These are phyloP conservation scores for Metschnikowia arizonensis DNA, from an alignment of 805 yeast species.

Conservation along the genomic window DNA sequence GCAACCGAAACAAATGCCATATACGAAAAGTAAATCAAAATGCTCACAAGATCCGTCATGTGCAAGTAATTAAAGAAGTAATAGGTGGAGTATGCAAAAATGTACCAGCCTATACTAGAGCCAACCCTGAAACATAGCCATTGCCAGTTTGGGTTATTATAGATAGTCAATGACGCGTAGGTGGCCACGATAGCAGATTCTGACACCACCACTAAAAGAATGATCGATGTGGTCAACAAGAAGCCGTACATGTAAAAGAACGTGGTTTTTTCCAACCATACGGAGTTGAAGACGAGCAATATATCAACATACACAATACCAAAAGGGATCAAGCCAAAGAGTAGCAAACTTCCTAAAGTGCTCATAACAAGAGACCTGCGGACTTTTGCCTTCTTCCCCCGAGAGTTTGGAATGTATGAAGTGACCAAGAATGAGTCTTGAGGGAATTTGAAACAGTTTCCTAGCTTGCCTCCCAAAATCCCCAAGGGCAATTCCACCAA, in stretches of 20 bases:
- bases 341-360: constrained; percentile 30
- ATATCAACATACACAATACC: constrained; percentile 78
- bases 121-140: constrained; percentile 78
- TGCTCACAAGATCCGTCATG: constrained; percentile 63
- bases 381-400: not conserved
- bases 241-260: constrained; percentile 81
- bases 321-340: constrained; percentile 74
- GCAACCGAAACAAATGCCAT: constrained; percentile 59
- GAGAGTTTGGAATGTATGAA: constrained; percentile 8
- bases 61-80: constrained; percentile 57
- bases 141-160: constrained; percentile 68
- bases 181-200: constrained; percentile 71
- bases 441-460: constrained; percentile 34
- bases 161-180: constrained; percentile 53
- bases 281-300: constrained; percentile 63
- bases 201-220: constrained; percentile 58
- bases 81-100: constrained; percentile 63
- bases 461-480: constrained; percentile 60
- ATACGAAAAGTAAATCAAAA: constrained; percentile 66
- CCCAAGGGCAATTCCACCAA: constrained; percentile 73
- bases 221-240: constrained; percentile 54
- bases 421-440: constrained; percentile 19
- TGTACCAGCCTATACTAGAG: constrained; percentile 64
- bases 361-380: constrained; percentile 21
- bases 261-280: constrained; percentile 77